Conservation (phyloP, 2,329 filamentous ascomycete species). For the Aspergillus persii region DNA sequence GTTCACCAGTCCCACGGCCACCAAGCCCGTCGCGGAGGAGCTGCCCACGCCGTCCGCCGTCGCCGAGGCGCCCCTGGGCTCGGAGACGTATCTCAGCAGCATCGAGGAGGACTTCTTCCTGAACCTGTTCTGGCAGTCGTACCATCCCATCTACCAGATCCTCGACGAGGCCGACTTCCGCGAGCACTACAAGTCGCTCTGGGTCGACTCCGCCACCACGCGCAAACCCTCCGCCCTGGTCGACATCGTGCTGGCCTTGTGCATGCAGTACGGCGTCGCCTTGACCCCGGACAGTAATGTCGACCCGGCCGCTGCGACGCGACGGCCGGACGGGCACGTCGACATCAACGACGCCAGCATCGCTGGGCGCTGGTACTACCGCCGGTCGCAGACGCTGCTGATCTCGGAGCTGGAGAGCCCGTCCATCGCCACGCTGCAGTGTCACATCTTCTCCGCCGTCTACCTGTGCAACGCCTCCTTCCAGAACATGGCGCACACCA, state of each 20-base stretch:
- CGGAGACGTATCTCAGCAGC: slow-evolving; percentile 32
- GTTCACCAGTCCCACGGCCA: not conserved
- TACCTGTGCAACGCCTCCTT: slow-evolving; percentile 52
- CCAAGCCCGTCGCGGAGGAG: slow-evolving; percentile 7
- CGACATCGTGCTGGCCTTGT: slow-evolving; percentile 53
- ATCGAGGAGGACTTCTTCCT: slow-evolving; percentile 50
- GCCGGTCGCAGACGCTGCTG: slow-evolving; percentile 47
- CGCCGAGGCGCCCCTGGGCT: slow-evolving; percentile 8
- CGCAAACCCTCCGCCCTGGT: slow-evolving; percentile 51
- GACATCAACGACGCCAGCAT: slow-evolving; percentile 37
- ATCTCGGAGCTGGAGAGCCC: slow-evolving; percentile 49
- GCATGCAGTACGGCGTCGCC: slow-evolving; percentile 48
- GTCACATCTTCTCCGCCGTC: slow-evolving; percentile 44
- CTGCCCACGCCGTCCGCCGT: slow-evolving; percentile 6
- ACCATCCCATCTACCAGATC: slow-evolving; percentile 44
- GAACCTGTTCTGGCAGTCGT: slow-evolving; percentile 49
- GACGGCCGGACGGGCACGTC: not conserved
- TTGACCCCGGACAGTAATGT: not conserved
- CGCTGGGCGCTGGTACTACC: slow-evolving; percentile 49
- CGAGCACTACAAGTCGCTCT: slow-evolving; percentile 45
- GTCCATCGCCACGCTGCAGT: slow-evolving; percentile 49
- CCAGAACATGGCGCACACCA: slow-evolving; percentile 49
- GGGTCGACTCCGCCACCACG: slow-evolving; percentile 21
- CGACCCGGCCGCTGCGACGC: not conserved
- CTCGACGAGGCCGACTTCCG: slow-evolving; percentile 47